phyloP scores from a whole-genome alignment of 2,329 filamentous ascomycete species.

The Colletotrichum aenigma region DNA sequence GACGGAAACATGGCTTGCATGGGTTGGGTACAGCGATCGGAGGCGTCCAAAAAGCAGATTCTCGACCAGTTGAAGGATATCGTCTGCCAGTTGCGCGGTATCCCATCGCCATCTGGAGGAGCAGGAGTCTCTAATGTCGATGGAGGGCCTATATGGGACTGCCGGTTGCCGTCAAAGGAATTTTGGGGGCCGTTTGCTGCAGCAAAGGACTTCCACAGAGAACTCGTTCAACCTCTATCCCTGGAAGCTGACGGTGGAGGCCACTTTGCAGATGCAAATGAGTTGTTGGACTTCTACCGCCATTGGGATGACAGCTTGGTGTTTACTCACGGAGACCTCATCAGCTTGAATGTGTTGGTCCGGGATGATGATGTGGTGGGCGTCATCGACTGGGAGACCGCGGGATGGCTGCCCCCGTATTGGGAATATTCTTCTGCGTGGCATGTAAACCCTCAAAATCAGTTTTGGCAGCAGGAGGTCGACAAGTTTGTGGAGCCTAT shows the following conservation, averaged over 20 bases:
- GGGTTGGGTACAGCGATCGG: conserved; percentile 18
- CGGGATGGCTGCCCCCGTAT: conserved; percentile 27
- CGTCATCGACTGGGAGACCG: conserved; percentile 30
- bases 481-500: conserved; percentile 19
- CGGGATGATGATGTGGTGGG: conserved; percentile 28
- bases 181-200: conserved; percentile 28
- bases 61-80: conserved; percentile 25
- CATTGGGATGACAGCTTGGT: background rate
- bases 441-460: background rate
- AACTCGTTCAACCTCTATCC: background rate
- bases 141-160: conserved; percentile 26
- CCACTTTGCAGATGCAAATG: background rate
- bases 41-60: conserved; percentile 22
- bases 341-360: conserved; percentile 30
- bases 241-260: background rate
- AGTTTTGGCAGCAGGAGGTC: conserved; percentile 24
- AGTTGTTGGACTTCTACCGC: background rate
- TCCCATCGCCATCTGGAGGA: conserved; percentile 1
- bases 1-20: conserved; percentile 24
- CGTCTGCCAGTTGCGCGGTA: conserved; percentile 20
- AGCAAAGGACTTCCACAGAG: background rate
- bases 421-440: conserved; percentile 26
- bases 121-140: conserved; percentile 17
- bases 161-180: conserved; percentile 20
- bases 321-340: conserved; percentile 28